phyloP scores from a whole-genome alignment of 495 filamentous ascomycete genomes.

The Alectoria sarmentosa region DNA sequence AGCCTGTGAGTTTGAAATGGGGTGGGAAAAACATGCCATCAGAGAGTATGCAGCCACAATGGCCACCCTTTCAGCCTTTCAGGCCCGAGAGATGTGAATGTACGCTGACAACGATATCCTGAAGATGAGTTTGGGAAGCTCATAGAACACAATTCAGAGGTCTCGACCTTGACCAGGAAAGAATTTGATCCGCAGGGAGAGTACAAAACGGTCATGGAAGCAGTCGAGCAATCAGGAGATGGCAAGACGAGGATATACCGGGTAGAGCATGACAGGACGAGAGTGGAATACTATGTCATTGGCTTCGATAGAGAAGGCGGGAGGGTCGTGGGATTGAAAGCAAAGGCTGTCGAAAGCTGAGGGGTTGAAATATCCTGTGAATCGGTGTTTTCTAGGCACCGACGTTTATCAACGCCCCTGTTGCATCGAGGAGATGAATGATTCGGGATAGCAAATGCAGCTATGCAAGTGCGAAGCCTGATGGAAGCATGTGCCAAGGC shows the following conservation, averaged over 20 bases:
- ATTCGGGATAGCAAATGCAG: not conserved
- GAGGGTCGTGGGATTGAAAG: constrained; percentile 67
- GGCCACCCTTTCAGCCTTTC: not conserved
- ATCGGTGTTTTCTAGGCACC: not conserved
- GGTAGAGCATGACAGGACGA: constrained; percentile 51
- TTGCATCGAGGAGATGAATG: not conserved
- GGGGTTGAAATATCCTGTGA: not conserved
- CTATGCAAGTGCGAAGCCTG: not conserved
- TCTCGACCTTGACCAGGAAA: constrained; percentile 46
- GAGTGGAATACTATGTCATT: constrained; percentile 72
- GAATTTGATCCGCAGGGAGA: constrained; percentile 57
- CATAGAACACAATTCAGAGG: constrained; percentile 45
- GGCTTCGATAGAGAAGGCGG: constrained; percentile 47
- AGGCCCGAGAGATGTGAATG: not conserved
- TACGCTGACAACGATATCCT: constrained; percentile 6
- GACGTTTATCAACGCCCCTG: not conserved
- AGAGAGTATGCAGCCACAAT: constrained; percentile 24
- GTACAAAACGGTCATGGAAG: constrained; percentile 52
- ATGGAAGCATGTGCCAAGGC: not conserved
- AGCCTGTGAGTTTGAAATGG: constrained; percentile 61
- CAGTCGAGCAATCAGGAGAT: constrained; percentile 43
- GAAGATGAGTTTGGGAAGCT: constrained; percentile 52
- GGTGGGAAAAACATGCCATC: constrained; percentile 36
- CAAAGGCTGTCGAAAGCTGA: constrained; percentile 65
- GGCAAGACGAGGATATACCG: constrained; percentile 71